Base-by-base conservation (phyloP, 805 yeast genomes). In the Myxozyma nipponensis region DNA sequence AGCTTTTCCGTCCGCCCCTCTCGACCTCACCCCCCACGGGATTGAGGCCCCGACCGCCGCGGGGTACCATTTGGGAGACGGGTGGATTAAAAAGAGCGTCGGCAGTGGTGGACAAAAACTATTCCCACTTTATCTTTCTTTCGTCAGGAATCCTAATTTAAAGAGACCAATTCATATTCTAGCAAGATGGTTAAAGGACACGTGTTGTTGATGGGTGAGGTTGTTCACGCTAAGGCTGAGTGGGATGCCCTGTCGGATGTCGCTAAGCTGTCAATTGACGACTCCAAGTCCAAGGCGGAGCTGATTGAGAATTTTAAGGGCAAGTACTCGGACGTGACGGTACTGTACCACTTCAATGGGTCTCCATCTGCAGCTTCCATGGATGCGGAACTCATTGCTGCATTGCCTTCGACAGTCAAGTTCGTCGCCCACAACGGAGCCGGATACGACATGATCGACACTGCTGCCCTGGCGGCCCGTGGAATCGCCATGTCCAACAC, bases 371-470 rank as follows among this genome's bases (percentile, higher is more conserved):
- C 86, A 2, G 88, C 86, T 2, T 65, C 77, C 42, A 79, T 84
- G 54, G 88, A 84, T 63, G 75, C 69, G 43, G 88, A 83, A 57
- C 62, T 84, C 56, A 74, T 78, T 19, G 58, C 65, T 3, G 72
- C 74, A n/a, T 69, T 84, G 47, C 91, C 91, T 3, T 48, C 65
- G 1, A 64, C 79, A 0, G 72, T 84, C 5, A 72, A 73, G 50
- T 69, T 77, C n/a, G 69, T 84, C 15, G 70, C 78, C 51, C 87
- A 83, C 65, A 69, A 74, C 54, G 90, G 90, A 50, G 91, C 91
- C 0, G 58, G 58, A 17, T 83, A 84, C 66, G 91, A 84, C 64
- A 87, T 83, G 67, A 72, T 83, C 39, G 85, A 82, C 57, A 74
- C 77, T 3, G 69, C 69, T 19, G 77, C 78, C n/a, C 75, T 82